These are phyloP conservation scores for Flaveria trinervia DNA, from an alignment of 129 eudicot genomes.

Conservation along the genomic window DNA sequence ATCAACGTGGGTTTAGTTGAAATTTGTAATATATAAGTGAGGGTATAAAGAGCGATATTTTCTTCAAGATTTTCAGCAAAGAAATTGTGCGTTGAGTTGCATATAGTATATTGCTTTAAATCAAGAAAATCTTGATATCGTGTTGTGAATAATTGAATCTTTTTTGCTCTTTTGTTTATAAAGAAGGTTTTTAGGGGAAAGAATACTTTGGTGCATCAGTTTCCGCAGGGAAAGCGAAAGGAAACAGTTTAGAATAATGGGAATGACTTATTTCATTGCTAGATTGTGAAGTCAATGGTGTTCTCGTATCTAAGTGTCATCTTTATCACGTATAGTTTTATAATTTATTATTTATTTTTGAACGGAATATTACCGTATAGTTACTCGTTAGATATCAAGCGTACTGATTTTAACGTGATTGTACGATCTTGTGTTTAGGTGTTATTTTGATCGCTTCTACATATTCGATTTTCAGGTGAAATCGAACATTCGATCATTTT, in stretches of 20 bases:
- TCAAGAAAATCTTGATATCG: constrained; percentile 21
- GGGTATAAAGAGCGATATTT: background rate
- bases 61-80: constrained; percentile 14
- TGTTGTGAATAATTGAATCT: constrained; percentile 22
- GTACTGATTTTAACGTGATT: no score
- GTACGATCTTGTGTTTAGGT: no score
- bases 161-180: constrained; percentile 1
- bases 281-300: no score
- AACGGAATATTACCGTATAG: no score
- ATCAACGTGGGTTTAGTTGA: constrained; percentile 26
- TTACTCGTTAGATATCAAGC: no score
- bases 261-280: no score
- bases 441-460: no score
- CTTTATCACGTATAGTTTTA: no score
- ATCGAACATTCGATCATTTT: no score
- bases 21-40: background rate
- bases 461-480: no score
- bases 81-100: background rate
- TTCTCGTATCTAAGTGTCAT: no score
- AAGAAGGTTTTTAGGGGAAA: constrained; percentile 10
- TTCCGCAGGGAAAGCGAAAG: background rate
- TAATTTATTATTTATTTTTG: no score
- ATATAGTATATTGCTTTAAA: constrained; percentile 16
- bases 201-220: constrained; percentile 8
- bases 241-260: constrained; percentile 2